Evolutionary conservation across 257 asterid species (phyloP), one percentile per base, ranked within the genome.

Genomic region (Ajuga chamaepitys): DNA sequence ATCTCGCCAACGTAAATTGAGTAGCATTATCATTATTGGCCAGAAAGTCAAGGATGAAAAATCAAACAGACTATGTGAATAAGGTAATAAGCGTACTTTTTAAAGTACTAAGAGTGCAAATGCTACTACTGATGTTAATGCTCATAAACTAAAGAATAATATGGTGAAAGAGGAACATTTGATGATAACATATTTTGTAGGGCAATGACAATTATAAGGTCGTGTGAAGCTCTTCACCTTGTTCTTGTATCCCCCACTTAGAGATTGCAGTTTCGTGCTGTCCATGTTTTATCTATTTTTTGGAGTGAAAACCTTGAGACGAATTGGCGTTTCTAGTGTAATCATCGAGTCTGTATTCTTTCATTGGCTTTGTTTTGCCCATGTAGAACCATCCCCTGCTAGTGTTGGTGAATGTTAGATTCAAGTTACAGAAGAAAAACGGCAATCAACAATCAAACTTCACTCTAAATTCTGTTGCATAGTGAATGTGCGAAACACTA

Each of bases 361-460:
- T 77, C 48, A 76, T 32, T 13, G 72, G 75, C 21, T 55, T 71
- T 10, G 78, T 54, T 44, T 66, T 74, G 72, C 79, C 73, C 75
- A 73, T 57, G 24, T 71, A 66, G 65, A 71, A 74, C 80, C 79
- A 64, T 30, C 25, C 80, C 79, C 94, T 83, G 82, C 18, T 25
- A 75, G n/a, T 34, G n/a, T n/a, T n/a, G n/a, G n/a, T 40, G 9
- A 32, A 17, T 22, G n/a, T n/a, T n/a, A n/a, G n/a, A 48, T 11
- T 40, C 37, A 17, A 46, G 54, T 30, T 38, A 47, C 54, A 58
- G 38, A 30, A 30, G 0, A 8, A 38, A 62, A 61, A 53, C 55
- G 58, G 50, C 47, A 24, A 14, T 4, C n/a, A n/a, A n/a, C n/a
- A n/a, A n/a, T n/a, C n/a, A n/a, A n/a, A n/a, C n/a, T 70, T 40